Percentiles rank a stretch among this genome's conserved stretches.
phyloP scores from a whole-genome alignment of 257 asterid genomes.

The Jacaranda mimosifolia region DNA sequence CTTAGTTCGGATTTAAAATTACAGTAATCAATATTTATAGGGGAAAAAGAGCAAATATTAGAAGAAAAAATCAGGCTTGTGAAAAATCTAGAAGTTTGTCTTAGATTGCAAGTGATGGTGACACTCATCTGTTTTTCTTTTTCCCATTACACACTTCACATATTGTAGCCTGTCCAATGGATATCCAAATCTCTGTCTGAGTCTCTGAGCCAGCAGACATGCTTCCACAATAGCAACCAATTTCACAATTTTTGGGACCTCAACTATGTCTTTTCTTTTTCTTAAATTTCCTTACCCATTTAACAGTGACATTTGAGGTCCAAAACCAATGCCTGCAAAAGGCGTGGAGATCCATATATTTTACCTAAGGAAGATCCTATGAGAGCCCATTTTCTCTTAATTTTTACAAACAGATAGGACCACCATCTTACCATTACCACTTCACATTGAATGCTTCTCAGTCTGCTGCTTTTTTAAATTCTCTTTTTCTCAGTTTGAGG shows the following conservation, averaged over 20 bases:
- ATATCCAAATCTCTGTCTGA: conserved; percentile 41
- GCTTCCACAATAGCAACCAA: conserved; percentile 32
- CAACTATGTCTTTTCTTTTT: neutral
- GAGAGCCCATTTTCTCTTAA: neutral
- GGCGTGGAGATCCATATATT: neutral
- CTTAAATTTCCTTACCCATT: neutral
- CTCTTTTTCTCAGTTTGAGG: neutral
- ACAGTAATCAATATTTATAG: neutral
- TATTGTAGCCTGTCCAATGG: conserved; percentile 12
- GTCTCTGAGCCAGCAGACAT: conserved; percentile 27
- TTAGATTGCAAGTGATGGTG: neutral
- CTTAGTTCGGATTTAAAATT: neutral
- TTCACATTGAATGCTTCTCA: neutral
- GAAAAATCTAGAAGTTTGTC: neutral
- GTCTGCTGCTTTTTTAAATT: neutral
- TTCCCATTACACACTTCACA: conserved; percentile 4
- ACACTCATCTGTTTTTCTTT: neutral
- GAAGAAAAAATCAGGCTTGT: neutral
- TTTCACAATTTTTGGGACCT: conserved; percentile 32
- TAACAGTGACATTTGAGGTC: conserved; percentile 19
- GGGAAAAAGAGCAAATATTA: neutral
- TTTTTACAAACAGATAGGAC: neutral
- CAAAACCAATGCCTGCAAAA: neutral
- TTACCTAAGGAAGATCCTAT: neutral
- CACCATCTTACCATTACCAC: neutral